These are phyloP conservation scores for Aspergillus sp. DNA, from an alignment of 2,329 filamentous ascomycete genomes.

Conservation along the genomic window DNA sequence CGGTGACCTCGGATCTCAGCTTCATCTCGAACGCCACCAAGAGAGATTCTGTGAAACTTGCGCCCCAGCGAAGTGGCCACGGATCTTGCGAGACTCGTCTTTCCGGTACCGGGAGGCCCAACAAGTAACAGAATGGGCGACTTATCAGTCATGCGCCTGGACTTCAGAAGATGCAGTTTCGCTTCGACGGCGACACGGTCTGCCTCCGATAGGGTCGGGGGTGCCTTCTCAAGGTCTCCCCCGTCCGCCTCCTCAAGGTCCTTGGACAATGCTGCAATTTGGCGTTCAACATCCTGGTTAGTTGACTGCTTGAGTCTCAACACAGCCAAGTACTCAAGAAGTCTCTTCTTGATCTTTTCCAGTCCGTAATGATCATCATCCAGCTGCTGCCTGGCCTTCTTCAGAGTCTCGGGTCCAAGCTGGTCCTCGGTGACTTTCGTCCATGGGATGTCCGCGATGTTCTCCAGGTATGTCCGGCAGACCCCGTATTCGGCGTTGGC, in stretches of 20 bases:
- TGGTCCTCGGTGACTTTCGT: conserved; percentile 79
- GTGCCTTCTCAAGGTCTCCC: conserved; percentile 57
- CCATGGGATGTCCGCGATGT: conserved; percentile 92
- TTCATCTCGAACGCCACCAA: conserved; percentile 93
- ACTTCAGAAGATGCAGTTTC: conserved; percentile 73
- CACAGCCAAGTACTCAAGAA: conserved; percentile 96
- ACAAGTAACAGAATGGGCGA: conserved; percentile 93
- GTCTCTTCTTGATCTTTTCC: conserved; percentile 93
- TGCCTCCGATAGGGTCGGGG: conserved; percentile 48
- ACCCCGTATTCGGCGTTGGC: conserved; percentile 96
- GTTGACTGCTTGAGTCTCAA: conserved; percentile 89
- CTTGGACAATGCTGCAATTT: conserved; percentile 61
- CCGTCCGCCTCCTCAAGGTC: conserved; percentile 40
- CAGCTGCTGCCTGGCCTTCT: conserved; percentile 79
- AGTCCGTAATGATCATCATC: conserved; percentile 96
- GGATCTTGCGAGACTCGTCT: conserved; percentile 92
- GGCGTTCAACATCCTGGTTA: conserved; percentile 76
- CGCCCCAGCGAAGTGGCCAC: conserved; percentile 87
- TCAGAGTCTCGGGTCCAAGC: conserved; percentile 75
- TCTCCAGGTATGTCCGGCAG: conserved; percentile 89
- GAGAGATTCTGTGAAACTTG: conserved; percentile 95
- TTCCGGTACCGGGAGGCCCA: conserved; percentile 90
- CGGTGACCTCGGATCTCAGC: conserved; percentile 95
- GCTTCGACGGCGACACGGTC: conserved; percentile 51
- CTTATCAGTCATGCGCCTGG: conserved; percentile 86